phyloP scores from a whole-genome alignment of 164 flowering plant genomes.

The Stephania cephalantha region DNA sequence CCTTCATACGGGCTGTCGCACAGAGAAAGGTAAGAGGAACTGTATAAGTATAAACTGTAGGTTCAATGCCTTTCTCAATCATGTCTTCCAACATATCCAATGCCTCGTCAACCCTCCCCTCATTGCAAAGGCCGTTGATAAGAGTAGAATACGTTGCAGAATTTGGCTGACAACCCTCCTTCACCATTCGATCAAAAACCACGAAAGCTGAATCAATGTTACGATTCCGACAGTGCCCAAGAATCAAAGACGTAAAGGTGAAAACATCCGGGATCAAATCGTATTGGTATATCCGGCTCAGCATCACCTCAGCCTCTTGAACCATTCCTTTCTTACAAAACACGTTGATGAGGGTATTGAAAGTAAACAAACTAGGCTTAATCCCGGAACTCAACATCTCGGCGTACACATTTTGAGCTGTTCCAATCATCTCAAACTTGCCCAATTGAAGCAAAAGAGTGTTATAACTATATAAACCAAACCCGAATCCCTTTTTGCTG shows the following conservation, averaged over 20 bases:
- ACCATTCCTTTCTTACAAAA: conserved; percentile 68
- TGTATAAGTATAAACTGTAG: conserved; percentile 67
- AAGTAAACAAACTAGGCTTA: conserved; percentile 52
- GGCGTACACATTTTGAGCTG: conserved; percentile 41
- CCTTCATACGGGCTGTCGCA: conserved; percentile 39
- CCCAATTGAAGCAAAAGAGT: conserved; percentile 65
- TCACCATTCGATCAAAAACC: conserved; percentile 51
- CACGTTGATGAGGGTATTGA: conserved; percentile 63
- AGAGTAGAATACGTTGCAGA: conserved; percentile 58
- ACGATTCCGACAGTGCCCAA: conserved; percentile 63
- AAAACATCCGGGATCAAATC: conserved; percentile 55
- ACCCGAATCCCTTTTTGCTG: conserved; percentile 30
- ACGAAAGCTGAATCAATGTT: conserved; percentile 49
- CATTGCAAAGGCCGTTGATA: conserved; percentile 65
- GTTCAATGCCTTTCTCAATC: conserved; percentile 54
- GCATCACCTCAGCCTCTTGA: conserved; percentile 46
- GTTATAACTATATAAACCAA: conserved; percentile 50
- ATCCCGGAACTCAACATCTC: conserved; percentile 44
- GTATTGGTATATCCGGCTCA: conserved; percentile 39
- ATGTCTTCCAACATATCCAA: conserved; percentile 53
- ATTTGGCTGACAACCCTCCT: conserved; percentile 58
- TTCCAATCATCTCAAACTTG: conserved; percentile 51
- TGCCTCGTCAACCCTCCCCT: conserved; percentile 62
- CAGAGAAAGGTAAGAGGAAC: conserved; percentile 52
- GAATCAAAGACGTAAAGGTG: conserved; percentile 68